Evolutionary conservation across 1,139 yeast genomes (phyloP).

Genomic region (Yamadazyma conglobata): DNA sequence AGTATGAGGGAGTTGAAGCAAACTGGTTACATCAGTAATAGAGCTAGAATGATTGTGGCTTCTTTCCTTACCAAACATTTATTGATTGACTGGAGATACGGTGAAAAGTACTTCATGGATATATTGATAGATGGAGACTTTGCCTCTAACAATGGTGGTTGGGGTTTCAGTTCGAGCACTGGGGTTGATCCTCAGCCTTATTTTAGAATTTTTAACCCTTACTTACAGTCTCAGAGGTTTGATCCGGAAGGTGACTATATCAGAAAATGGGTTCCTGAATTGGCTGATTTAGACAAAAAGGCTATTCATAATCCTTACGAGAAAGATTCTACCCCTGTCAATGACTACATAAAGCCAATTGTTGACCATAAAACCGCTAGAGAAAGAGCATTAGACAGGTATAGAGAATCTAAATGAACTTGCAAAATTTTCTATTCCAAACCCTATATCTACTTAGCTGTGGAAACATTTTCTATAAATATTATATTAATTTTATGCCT

Average conservation of each 20-base stretch:
- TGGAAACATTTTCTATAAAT: slow-evolving; percentile 2
- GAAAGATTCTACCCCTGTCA: slow-evolving; percentile 16
- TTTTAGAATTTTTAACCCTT: slow-evolving; percentile 54
- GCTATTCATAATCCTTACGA: slow-evolving; percentile 38
- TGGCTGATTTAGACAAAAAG: slow-evolving; percentile 28
- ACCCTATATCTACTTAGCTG: too few species aligned
- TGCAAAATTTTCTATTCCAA: too few species aligned
- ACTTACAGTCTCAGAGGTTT: slow-evolving; percentile 46
- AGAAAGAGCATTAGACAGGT: slow-evolving; percentile 36
- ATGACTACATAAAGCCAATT: slow-evolving; percentile 41
- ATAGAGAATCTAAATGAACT: slow-evolving; percentile 31
- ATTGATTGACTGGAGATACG: slow-evolving; percentile 53
- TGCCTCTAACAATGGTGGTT: slow-evolving; percentile 54
- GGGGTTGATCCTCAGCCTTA: slow-evolving; percentile 57
- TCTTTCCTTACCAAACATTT: slow-evolving; percentile 51
- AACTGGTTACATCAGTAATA: slow-evolving; percentile 53
- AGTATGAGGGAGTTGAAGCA: slow-evolving; percentile 48
- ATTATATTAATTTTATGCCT: neutral
- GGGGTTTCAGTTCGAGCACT: slow-evolving; percentile 53
- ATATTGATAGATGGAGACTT: slow-evolving; percentile 51
- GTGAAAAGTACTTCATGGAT: slow-evolving; percentile 49
- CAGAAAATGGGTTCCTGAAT: slow-evolving; percentile 49
- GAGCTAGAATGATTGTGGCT: slow-evolving; percentile 53
- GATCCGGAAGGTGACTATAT: slow-evolving; percentile 47
- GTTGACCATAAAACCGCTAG: slow-evolving; percentile 36